phyloP scores from a whole-genome alignment of 1,139 yeast species.

The Suzukiozyma palmioleophila region DNA sequence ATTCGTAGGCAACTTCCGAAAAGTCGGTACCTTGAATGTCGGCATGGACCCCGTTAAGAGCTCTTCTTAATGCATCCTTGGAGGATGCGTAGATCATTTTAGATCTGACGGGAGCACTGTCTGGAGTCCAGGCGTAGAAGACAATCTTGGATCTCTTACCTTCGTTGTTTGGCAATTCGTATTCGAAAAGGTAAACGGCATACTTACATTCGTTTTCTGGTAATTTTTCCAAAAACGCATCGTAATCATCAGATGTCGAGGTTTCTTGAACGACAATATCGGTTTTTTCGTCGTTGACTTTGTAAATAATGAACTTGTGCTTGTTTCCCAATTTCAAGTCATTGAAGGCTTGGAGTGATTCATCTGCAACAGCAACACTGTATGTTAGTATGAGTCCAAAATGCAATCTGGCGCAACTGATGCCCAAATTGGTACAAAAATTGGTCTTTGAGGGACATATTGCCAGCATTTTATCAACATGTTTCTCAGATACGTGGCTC shows the following conservation, averaged over 20 bases:
- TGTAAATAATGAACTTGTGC: constrained; percentile 75
- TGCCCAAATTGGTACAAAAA: background rate
- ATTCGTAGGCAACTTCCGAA: constrained; percentile 92
- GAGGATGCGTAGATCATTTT: constrained; percentile 99
- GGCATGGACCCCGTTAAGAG: constrained; percentile 88
- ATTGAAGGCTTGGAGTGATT: constrained; percentile 87
- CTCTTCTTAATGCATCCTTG: constrained; percentile 95
- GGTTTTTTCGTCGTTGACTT: constrained; percentile 79
- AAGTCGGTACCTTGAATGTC: constrained; percentile 98
- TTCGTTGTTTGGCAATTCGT: constrained; percentile 83
- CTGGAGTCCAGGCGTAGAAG: constrained; percentile 97
- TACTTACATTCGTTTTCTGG: constrained; percentile 97
- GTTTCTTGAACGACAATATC: constrained; percentile 87
- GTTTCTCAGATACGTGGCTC: too few relatives aligned
- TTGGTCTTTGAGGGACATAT: background rate
- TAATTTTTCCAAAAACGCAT: constrained; percentile 74
- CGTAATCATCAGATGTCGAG: constrained; percentile 71
- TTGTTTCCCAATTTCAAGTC: constrained; percentile 94
- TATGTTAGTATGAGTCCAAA: constrained; percentile 18
- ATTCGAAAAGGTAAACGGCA: constrained; percentile 95
- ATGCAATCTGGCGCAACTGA: background rate
- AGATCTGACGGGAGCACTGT: constrained; percentile 88
- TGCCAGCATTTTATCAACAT: too few relatives aligned
- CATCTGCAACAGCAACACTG: constrained; percentile 94
- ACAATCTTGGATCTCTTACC: constrained; percentile 95